Percentiles rank a stretch among this genome's conserved stretches.
phyloP scores from a whole-genome alignment of 225 moss, liverwort and hornwort species.

The Marchantia polymorpha region DNA sequence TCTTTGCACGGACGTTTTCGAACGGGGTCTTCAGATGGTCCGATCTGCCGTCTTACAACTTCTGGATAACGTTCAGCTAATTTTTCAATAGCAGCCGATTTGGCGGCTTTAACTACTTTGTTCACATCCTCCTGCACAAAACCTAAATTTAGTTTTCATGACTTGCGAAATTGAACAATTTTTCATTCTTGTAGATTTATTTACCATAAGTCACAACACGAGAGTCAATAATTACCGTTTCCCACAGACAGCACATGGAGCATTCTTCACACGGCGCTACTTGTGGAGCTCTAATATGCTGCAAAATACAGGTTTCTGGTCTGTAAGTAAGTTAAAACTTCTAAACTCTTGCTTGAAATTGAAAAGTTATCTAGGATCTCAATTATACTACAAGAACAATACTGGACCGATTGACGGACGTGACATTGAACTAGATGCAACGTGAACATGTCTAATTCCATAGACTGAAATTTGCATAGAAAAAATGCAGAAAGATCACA shows the following conservation, averaged over 20 bases:
- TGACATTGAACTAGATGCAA: no score
- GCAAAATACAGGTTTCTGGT: background rate
- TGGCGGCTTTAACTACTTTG: slow-evolving; percentile 3
- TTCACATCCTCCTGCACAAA: slow-evolving; percentile 4
- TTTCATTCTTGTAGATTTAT: background rate
- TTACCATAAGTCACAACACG: background rate
- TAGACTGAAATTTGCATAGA: background rate
- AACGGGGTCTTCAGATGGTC: slow-evolving; percentile 6
- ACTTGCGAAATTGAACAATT: background rate
- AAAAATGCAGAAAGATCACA: background rate
- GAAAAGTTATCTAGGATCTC: no score
- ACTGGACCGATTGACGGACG: no score
- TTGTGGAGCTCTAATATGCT: slow-evolving; percentile 9
- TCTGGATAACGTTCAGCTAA: slow-evolving; percentile 8
- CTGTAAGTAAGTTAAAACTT: no score
- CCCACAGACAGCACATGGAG: background rate
- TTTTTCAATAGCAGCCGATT: slow-evolving; percentile 13
- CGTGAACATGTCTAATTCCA: no score
- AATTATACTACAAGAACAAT: no score
- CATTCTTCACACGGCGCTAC: background rate
- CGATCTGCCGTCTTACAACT: slow-evolving; percentile 10
- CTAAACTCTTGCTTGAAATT: no score
- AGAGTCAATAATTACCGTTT: background rate
- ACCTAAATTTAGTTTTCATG: no score
- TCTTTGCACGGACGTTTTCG: background rate